phyloP scores from a whole-genome alignment of 1,284 basidiomycete species.

The Cutaneotrichosporon sp. region DNA sequence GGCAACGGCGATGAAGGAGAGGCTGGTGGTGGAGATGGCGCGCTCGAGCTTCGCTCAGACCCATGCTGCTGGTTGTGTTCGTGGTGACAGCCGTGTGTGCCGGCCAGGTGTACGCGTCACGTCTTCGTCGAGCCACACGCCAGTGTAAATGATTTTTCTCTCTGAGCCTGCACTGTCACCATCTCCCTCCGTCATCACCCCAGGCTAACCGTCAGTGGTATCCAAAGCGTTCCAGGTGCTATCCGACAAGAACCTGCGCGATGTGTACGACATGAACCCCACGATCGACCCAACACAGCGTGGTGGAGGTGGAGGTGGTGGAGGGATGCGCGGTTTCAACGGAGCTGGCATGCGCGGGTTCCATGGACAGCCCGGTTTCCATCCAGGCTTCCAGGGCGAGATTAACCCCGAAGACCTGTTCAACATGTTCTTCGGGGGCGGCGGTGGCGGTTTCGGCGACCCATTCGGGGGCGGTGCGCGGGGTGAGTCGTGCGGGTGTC shows the following conservation, averaged over 20 bases:
- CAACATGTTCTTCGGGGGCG: constrained; percentile 97
- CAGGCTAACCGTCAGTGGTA: constrained; percentile 62
- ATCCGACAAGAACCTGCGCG: constrained; percentile 86
- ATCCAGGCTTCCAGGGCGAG: constrained; percentile 67
- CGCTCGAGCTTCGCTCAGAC: too few species aligned
- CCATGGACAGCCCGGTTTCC: constrained; percentile 45
- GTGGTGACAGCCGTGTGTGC: not conserved
- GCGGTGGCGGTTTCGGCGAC: constrained; percentile 52
- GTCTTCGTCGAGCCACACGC: not conserved
- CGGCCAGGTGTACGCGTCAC: not conserved
- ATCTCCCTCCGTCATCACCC: too few species aligned
- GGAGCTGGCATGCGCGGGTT: constrained; percentile 30
- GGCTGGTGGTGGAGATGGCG: not conserved
- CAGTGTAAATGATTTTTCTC: too few species aligned
- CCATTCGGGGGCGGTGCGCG: constrained; percentile 52
- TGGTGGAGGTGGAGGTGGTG: constrained; percentile 60
- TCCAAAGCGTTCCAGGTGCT: constrained; percentile 96
- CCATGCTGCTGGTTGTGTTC: not conserved
- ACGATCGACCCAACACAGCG: constrained; percentile 81
- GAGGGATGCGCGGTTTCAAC: constrained; percentile 49
- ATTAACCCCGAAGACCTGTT: constrained; percentile 94
- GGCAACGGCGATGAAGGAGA: not conserved
- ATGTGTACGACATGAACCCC: constrained; percentile 82
- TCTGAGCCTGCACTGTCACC: too few species aligned
- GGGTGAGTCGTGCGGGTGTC: too few species aligned